phyloP scores from a whole-genome alignment of 73 alveolate species.

The Stentor roeselii region DNA sequence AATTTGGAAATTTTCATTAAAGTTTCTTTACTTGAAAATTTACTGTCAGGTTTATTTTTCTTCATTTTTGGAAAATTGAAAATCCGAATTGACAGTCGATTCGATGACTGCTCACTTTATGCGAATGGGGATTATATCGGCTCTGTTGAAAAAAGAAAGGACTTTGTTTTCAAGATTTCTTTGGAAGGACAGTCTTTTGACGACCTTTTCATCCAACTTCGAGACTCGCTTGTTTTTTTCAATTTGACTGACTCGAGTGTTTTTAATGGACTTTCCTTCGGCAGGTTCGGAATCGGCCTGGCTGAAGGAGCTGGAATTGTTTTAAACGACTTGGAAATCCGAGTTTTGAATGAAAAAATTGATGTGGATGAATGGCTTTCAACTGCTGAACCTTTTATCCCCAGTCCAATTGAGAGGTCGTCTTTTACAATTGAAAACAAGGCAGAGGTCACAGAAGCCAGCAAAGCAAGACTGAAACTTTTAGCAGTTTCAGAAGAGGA shows the following conservation, averaged over 20 bases:
- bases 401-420: not conserved
- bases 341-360: too few species aligned
- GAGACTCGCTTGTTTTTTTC: not conserved
- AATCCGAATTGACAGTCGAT: not conserved
- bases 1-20: not conserved
- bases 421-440: not conserved
- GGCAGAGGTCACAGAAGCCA: not conserved
- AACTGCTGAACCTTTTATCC: too few species aligned
- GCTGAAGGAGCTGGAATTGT: not conserved
- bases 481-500: not conserved
- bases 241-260: not conserved
- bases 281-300: not conserved
- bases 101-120: not conserved
- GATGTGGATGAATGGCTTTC: too few species aligned
- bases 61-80: not conserved
- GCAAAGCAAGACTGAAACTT: too few species aligned
- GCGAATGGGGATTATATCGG: not conserved
- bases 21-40: not conserved
- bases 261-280: constrained; percentile 2
- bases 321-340: not conserved
- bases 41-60: not conserved
- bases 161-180: constrained; percentile 3
- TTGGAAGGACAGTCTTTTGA: not conserved
- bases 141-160: not conserved
- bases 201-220: not conserved